Evolutionary conservation across 495 filamentous ascomycete genomes (phyloP).

Genomic region (Aspergillus heteromorphus): DNA sequence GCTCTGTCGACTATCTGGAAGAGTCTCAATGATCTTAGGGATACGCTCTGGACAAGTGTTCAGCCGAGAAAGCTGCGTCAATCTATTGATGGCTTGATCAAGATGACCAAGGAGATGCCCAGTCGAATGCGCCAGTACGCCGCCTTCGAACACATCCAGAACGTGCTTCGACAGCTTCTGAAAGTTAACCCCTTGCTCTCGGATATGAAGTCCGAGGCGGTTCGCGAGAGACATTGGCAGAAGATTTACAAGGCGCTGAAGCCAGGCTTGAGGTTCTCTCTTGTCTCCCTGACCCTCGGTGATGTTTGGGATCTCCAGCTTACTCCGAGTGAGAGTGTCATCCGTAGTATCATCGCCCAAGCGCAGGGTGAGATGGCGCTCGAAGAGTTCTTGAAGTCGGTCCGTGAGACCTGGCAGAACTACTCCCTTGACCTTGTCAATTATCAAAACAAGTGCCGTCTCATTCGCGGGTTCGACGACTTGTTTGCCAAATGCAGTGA

Average conservation of each 20-base stretch:
- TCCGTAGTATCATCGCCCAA: conserved; percentile 88
- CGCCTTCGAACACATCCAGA: conserved; percentile 96
- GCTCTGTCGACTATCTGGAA: conserved; percentile 94
- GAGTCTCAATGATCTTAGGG: conserved; percentile 87
- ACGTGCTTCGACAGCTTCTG: conserved; percentile 75
- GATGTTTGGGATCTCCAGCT: conserved; percentile 98
- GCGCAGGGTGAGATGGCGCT: conserved; percentile 98
- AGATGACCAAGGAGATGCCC: conserved; percentile 99
- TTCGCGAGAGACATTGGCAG: conserved; percentile 92
- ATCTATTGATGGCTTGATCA: conserved; percentile 83
- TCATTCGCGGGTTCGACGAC: conserved; percentile 98
- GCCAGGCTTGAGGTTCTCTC: conserved; percentile 83
- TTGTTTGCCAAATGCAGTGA: conserved; percentile 98
- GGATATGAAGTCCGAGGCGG: conserved; percentile 94
- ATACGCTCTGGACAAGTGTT: conserved; percentile 86
- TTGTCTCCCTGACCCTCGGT: conserved; percentile 88
- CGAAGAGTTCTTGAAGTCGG: conserved; percentile 95
- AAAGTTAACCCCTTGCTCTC: conserved; percentile 84
- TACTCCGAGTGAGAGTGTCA: conserved; percentile 73
- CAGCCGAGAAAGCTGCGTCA: conserved; percentile 86
- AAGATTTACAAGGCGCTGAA: conserved; percentile 95
- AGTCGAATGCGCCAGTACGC: conserved; percentile 98
- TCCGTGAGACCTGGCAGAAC: conserved; percentile 93
- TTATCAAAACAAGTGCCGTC: conserved; percentile 94
- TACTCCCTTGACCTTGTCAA: conserved; percentile 91